phyloP scores from a whole-genome alignment of 2,329 filamentous ascomycete species.

The Penicillium frequentans region DNA sequence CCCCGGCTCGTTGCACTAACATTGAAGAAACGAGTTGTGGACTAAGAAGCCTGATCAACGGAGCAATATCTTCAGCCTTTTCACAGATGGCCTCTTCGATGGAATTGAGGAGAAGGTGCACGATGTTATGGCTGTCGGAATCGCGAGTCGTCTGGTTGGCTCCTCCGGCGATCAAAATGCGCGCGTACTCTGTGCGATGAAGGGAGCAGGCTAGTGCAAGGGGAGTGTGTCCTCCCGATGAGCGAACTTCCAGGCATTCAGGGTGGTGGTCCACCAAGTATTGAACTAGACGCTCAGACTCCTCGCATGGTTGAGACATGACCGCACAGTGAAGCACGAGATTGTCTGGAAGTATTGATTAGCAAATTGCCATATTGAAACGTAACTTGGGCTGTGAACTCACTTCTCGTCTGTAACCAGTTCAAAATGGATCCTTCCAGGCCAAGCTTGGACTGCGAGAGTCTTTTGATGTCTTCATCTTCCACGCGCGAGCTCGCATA shows the following conservation, averaged over 20 bases:
- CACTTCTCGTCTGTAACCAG: slow-evolving; percentile 49
- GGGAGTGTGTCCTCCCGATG: slow-evolving; percentile 54
- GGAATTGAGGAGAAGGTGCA: slow-evolving; percentile 58
- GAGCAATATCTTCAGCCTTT: slow-evolving; percentile 51
- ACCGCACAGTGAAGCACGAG: slow-evolving; percentile 68
- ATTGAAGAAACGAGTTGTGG: slow-evolving; percentile 48
- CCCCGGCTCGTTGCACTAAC: slow-evolving; percentile 31
- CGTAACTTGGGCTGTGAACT: slow-evolving; percentile 31
- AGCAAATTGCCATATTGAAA: not conserved
- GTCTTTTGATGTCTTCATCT: slow-evolving; percentile 62
- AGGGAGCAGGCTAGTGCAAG: slow-evolving; percentile 65
- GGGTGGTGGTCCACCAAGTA: slow-evolving; percentile 67
- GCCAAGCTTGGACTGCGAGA: slow-evolving; percentile 61
- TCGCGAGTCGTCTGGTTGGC: slow-evolving; percentile 69
- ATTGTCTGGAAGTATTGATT: slow-evolving; percentile 23
- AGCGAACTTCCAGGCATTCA: slow-evolving; percentile 61
- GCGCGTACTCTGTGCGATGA: slow-evolving; percentile 36
- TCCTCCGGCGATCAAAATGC: slow-evolving; percentile 64
- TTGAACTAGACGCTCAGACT: slow-evolving; percentile 58
- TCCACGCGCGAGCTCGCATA: slow-evolving; percentile 64
- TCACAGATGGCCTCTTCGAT: slow-evolving; percentile 22
- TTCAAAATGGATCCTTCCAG: slow-evolving; percentile 63
- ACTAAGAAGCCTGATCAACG: slow-evolving; percentile 61
- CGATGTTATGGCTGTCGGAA: slow-evolving; percentile 61
- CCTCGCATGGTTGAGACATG: slow-evolving; percentile 42